Evolutionary conservation across 1,139 yeast species (phyloP), one percentile per base, ranked within the genome.

Genomic region (Pichia sp.): DNA sequence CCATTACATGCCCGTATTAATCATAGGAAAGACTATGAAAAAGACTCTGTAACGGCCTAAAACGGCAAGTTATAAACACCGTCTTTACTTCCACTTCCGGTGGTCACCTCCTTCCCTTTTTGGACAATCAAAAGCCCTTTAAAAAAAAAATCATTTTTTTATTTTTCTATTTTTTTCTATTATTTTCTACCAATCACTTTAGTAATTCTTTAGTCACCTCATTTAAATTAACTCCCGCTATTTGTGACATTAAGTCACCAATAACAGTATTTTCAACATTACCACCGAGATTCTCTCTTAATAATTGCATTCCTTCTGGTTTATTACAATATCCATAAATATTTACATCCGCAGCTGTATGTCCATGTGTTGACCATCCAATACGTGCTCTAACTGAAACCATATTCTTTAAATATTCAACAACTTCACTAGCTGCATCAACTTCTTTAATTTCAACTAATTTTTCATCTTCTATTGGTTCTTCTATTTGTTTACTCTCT

Each of bases 291-390:
- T 77, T 72, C 34, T 36, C 39, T 5, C 72, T 67, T 51, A 72
- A 68, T 34, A 83, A 63, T 51, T 70, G 57, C 5, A 61, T 51
- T 58, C 79, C 70, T 2, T 64, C 56, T 31, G 71, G 71, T 42
- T 74, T 75, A 57, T 81, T 82, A 26, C 88, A 74, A 59, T 79
- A 76, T 0, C 81, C 92, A 63, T 86, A 88, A 45, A 87, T 81
- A 60, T 86, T 86, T 34, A 88, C 95, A 65, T 88, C 96, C 11
- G 87, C 95, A 0, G 94, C 95, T 27, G 92, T 80, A 63, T 88
- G 96, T 30, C 95, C 95, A 58, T 83, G 89, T 0, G 96, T 86
- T 7, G 92, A 73, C 95, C 95, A 88, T 6, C 95, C 94, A 34
- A 86, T 78, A 61, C 81, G 82, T 0, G 95, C 86, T 53, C 94